Base-by-base conservation (phyloP, 2,329 filamentous ascomycete genomes). In the Penicillium sp. region DNA sequence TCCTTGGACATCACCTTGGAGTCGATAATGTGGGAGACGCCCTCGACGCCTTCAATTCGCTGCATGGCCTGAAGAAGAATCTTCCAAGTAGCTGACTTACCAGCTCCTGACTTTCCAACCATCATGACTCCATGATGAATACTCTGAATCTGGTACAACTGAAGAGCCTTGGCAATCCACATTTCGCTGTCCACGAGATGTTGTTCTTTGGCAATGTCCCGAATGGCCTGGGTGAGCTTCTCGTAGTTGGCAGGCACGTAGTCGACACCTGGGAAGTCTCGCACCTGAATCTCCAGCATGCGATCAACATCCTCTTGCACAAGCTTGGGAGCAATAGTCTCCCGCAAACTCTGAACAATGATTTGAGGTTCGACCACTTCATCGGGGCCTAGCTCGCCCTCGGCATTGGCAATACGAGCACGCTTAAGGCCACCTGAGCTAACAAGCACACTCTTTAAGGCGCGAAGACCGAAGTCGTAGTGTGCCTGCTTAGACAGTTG, bases 1-100 rank as follows among this genome's bases (percentile, higher is more conserved):
- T 99, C 94, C 75, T 99, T 99, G 46, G 92, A 96, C 94, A 99
- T 99, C 72, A 99, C 95, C 76, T 99, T 99, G 36, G 92, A 95
- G 72, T 99, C 94, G 63, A 99, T 99, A 50, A 99, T 89, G 68
- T 99, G 94, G 60, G 86, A 96, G 41, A 99, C 90, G 28, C 95
- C 94, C 72, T 99, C 95, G 6, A 95, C 81, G 22, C 87, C 87
- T 70, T 99, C 94, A 13, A 95, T 89, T 64, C 88, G 85, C 65
- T 97, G 92, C 52, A 99, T 76, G 14, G 95, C 94, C 65, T 95
- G 89, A 18, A 99, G 81, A 46, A 99, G 80, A 38, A 95, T 85
- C 66, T 89, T 91, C 94, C 95, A 99, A 5, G 94, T 89, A 1
- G 89, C 86, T 36, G 94, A 96, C 76, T 99, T 99, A 68, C 95